Evolutionary conservation across 805 yeast species (phyloP), one percentile per base, ranked within the genome.

Genomic region (Pichia nanzhaoensis): DNA sequence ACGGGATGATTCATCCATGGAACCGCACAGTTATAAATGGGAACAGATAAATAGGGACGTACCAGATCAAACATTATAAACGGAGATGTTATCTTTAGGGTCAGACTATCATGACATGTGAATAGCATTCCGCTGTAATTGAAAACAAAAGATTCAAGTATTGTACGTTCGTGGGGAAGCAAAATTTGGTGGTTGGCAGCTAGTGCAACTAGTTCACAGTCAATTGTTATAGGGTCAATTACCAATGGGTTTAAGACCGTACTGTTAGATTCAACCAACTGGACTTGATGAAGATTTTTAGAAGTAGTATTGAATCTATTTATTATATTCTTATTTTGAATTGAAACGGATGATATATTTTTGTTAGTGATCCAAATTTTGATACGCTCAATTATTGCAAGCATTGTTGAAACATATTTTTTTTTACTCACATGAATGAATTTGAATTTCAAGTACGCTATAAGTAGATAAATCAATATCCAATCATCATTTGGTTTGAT

Each of bases 1-100:
- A 69, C 63, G 1, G 74, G 74, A 44, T 69, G 64, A 41, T 67
- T 69, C 66, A 68, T 63, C 71, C 71, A 69, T 32, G 59, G 61
- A 3, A 55, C 55, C 0, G 57, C 55, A 34, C 55, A 48, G 5
- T 60, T 55, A 48, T 63, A 68, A 4, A 71, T 46, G 13, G 71
- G 73, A 1, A 56, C 51, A 17, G 58, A 58, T 20, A 71, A 46
- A 21, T 56, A 51, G 12, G 58, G 59, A 39, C 58, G 54, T 38
- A 60, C 49, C 9, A 55, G 60, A 28, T 54, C 54, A 46, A 65
- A 73, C 21, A 70, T 58, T 3, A 55, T 57, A 51, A 66, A 72
- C 3, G 78, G 78, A 6, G 70, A 66, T 1, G 75, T 70, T 12
- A 72, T 43, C 1, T 58, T 54, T 17, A 49, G 42, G 38, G 57